phyloP scores from a whole-genome alignment of 148 eudicot species.

The Persicaria tinctoria region DNA sequence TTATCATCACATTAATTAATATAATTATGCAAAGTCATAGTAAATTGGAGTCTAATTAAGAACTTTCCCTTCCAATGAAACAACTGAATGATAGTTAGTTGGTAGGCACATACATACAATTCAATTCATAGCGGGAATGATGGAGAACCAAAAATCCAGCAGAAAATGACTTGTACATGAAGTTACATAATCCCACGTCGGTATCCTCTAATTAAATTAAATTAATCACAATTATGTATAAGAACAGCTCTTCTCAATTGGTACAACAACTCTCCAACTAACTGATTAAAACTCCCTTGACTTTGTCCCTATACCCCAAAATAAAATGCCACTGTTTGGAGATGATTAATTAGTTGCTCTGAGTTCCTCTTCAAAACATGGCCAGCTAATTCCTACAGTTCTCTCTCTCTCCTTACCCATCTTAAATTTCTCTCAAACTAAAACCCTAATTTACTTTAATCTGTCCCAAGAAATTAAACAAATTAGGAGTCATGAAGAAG shows the following conservation, averaged over 20 bases:
- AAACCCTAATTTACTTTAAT: neutral
- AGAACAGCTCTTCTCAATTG: constrained; percentile 15
- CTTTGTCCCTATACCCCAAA: neutral
- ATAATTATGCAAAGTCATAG: neutral
- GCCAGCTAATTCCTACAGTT: constrained; percentile 20
- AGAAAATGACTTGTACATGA: constrained; percentile 8
- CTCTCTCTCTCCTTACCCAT: constrained; percentile 10
- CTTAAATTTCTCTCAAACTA: constrained; percentile 4
- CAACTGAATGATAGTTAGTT: neutral
- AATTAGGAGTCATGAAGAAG: neutral
- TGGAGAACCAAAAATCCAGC: constrained; percentile 2
- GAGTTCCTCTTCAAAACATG: constrained; percentile 10
- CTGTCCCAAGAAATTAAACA: neutral
- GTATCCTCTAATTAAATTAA: neutral
- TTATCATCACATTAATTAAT: neutral
- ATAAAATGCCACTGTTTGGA: constrained; percentile 7
- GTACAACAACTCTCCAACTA: constrained; percentile 26
- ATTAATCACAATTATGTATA: neutral
- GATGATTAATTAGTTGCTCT: neutral
- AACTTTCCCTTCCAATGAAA: neutral
- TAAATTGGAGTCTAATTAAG: neutral
- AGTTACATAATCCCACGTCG: neutral
- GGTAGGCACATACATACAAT: constrained; percentile 2
- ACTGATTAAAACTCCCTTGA: constrained; percentile 8
- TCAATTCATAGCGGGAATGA: neutral